Conservation (phyloP, 768 basidiomycete species). For the Saitozyma sp. region DNA sequence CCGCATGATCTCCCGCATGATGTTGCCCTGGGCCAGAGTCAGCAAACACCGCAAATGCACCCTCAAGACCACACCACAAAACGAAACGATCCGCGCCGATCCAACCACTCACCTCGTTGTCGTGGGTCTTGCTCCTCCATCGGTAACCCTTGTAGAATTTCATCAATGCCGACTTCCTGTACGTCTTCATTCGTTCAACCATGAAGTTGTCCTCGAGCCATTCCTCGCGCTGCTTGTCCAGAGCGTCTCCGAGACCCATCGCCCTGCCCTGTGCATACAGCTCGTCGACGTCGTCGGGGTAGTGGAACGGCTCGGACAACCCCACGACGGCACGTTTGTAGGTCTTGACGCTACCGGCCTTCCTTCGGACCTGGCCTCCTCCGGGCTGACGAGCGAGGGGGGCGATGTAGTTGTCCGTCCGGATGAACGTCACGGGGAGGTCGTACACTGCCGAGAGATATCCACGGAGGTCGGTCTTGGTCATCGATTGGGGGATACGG, state of each 20-base stretch:
- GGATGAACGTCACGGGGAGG: slow-evolving; percentile 85
- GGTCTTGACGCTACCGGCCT: slow-evolving; percentile 52
- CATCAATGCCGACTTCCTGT: slow-evolving; percentile 50
- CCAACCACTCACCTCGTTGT: slow-evolving; percentile 49
- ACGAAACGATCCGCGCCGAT: too few species aligned
- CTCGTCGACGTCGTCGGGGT: slow-evolving; percentile 76
- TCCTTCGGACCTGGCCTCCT: slow-evolving; percentile 17
- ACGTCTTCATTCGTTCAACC: slow-evolving; percentile 53
- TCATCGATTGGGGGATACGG: slow-evolving; percentile 79
- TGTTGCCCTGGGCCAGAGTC: slow-evolving; percentile 52
- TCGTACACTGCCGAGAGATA: slow-evolving; percentile 84
- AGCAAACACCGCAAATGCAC: background rate
- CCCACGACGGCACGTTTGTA: slow-evolving; percentile 94
- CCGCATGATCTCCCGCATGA: slow-evolving; percentile 59
- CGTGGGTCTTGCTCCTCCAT: slow-evolving; percentile 39
- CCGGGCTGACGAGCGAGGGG: slow-evolving; percentile 54
- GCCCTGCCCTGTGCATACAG: slow-evolving; percentile 64
- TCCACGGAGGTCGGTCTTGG: slow-evolving; percentile 86
- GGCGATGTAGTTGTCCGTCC: slow-evolving; percentile 85
- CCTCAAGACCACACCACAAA: background rate
- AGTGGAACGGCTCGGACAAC: slow-evolving; percentile 89
- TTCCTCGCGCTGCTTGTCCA: slow-evolving; percentile 35
- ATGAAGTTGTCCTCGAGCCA: slow-evolving; percentile 67
- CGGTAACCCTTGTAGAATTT: slow-evolving; percentile 48
- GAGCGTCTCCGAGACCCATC: slow-evolving; percentile 50